Evolutionary conservation across 306 rosid genomes (phyloP), one percentile per base, ranked within the genome.

Genomic region (Casuarina equisetifolia): DNA sequence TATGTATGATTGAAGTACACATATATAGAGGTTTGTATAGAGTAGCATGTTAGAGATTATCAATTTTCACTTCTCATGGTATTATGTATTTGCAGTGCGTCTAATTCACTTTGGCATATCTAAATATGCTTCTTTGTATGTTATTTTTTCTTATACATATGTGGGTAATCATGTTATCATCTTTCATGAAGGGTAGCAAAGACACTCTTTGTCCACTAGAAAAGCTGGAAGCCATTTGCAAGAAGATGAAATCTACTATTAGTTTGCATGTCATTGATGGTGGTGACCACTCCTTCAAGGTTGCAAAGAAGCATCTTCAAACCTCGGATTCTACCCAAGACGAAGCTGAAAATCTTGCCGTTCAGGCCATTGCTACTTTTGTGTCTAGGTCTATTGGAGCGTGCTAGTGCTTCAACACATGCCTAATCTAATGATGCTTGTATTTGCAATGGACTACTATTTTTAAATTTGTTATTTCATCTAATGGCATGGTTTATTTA

Each of bases 281-380:
- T 43, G 98, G 97, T 58, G 98, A 92, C 53, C 97, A 94, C 83
- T 94, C 97, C 48, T 92, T 94, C 85, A 93, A 90, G 90, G 84
- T 94, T 70, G 89, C 81, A n/a, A 94, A 92, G 91, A 92, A 89
- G 86, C 91, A 90, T 84, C 91, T 92, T 69, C 91, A 92, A 76
- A 82, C 86, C 82, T 85, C 62, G 62, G 88, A 81, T 66, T 86
- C 83, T 63, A 80, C 90, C 57, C 93, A 92, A 82, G 84, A 86
- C 5, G 86, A 85, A 82, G 93, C 89, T 25, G 97, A 94, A 88
- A 86, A 69, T 76, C 88, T 58, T 74, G 93, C 97, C 43, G 69
- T 85, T 72, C 76, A 80, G 87, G 89, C 91, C 54, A 71, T 90
- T 76, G 89, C 89, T 2, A 84, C 86, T 45, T 94, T 87, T 85